Base-by-base conservation (phyloP, 2,329 filamentous ascomycete species). In the Pseudovirgaria hyperparasitica region DNA sequence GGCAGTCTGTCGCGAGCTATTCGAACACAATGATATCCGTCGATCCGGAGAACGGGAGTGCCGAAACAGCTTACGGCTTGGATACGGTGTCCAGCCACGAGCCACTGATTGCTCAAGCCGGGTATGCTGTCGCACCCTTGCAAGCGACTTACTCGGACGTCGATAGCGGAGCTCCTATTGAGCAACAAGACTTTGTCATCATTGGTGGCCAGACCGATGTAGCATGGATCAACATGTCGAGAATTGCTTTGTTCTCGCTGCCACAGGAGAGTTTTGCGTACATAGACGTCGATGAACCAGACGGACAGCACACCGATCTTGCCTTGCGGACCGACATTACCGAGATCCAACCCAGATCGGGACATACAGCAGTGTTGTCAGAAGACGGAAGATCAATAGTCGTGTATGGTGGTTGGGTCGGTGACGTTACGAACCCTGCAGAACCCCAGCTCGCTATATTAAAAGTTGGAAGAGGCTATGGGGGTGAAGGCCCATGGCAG, bases 201-300 rank as follows among this genome's bases (percentile, higher is more conserved):
- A 59, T 94, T 10, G 87, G 86, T 21, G 87, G 87, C 1, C 85
- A 94, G 48, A 92, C 85, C 0, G 64, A 72, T 39, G 55, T 62
- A 10, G 86, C 85, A 0, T 94, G 93, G 47, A 76, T 94, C 57
- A 92, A 94, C 50, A 94, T 92, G 78, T 92, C 82, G 30, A 82
- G 84, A 22, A 72, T 87, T 2, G 87, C 85, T 0, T 60, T 94
- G 2, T 93, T 86, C 64, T 86, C 75, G 28, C 61, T 94, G 5
- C 87, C 87, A 0, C 79, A 92, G 43, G 75, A 85, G 45, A 76
- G 70, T 28, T 96, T 87, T 87, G 77, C 72, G 16, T 94, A 87
- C 48, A 60, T 92, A 15, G 62, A 67, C 2, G 71, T 86, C n/a
- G 58, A 67, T 5, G 58, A 62, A 29, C 54, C 58, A 8, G 42